Conservation (phyloP, 2,329 filamentous ascomycete genomes). For the Sporothrix brunneoviolacea region DNA sequence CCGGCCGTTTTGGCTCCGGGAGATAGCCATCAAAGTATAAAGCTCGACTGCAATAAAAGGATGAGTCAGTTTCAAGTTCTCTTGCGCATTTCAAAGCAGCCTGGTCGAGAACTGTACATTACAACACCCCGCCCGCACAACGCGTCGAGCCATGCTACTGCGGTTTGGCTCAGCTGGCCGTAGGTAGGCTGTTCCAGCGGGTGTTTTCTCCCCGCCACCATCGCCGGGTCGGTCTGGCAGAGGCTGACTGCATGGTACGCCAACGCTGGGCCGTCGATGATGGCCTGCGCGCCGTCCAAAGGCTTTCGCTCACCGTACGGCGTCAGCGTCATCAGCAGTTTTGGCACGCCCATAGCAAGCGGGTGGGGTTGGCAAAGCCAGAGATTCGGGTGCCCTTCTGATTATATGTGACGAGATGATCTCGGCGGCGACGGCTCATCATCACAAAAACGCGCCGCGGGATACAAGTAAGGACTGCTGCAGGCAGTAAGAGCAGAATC, state of each 20-base stretch:
- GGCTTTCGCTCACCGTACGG: conserved; percentile 19
- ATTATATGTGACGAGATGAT: not conserved
- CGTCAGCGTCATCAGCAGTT: conserved; percentile 19
- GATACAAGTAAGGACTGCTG: too few species aligned
- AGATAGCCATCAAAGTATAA: conserved; percentile 86
- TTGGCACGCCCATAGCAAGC: conserved; percentile 22
- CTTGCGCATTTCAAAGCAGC: too few species aligned
- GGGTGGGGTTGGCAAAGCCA: not conserved
- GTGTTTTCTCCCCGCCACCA: conserved; percentile 11
- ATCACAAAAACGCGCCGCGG: not conserved
- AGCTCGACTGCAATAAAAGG: conserved; percentile 45
- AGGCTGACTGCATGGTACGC: conserved; percentile 22
- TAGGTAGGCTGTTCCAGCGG: conserved; percentile 20
- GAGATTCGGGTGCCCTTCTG: not conserved
- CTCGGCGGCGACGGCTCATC: not conserved
- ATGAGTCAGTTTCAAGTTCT: not conserved
- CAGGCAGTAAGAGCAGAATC: too few species aligned
- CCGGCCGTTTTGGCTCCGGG: conserved; percentile 57
- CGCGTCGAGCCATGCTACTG: conserved; percentile 20
- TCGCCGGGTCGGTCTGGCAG: conserved; percentile 11
- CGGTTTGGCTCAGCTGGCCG: conserved; percentile 17
- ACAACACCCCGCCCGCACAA: conserved; percentile 13
- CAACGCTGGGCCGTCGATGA: conserved; percentile 24
- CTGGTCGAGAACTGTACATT: too few species aligned
- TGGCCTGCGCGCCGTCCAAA: conserved; percentile 17